Evolutionary conservation across 768 basidiomycete genomes (phyloP).

Genomic region (Agrocybe praecox): DNA sequence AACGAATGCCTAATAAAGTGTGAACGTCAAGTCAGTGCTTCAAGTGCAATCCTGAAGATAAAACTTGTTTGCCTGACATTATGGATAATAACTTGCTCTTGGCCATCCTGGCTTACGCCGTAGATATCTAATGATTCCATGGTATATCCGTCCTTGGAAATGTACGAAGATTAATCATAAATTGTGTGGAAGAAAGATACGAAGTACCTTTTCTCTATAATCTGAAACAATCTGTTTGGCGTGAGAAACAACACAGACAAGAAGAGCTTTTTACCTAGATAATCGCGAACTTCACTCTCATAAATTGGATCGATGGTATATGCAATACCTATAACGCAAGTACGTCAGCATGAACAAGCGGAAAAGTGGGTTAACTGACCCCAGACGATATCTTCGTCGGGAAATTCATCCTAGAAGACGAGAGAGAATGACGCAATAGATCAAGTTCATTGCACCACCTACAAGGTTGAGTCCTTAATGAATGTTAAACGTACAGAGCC

Average conservation of each 20-base stretch:
- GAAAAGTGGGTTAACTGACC: slow-evolving; percentile 41
- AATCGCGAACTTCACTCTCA: slow-evolving; percentile 76
- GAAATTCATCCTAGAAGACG: slow-evolving; percentile 59
- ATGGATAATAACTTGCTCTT: slow-evolving; percentile 57
- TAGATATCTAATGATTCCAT: slow-evolving; percentile 78
- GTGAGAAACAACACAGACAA: no score
- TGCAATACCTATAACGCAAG: slow-evolving; percentile 61
- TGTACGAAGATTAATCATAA: background rate
- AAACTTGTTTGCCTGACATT: slow-evolving; percentile 47
- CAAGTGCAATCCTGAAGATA: background rate
- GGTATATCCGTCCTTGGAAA: slow-evolving; percentile 85
- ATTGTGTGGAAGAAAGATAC: background rate
- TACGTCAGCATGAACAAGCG: background rate
- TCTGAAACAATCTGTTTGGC: slow-evolving; percentile 44
- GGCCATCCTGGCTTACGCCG: slow-evolving; percentile 51
- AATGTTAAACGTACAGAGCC: slow-evolving; percentile 47
- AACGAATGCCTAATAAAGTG: slow-evolving; percentile 49
- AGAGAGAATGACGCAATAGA: background rate
- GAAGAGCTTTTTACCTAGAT: slow-evolving; percentile 60
- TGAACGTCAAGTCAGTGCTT: background rate
- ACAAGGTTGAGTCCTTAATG: background rate
- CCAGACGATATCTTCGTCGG: slow-evolving; percentile 83
- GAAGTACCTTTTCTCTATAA: slow-evolving; percentile 86
- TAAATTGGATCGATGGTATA: slow-evolving; percentile 84
- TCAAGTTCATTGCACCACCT: background rate